Base-by-base conservation (phyloP, 1,284 basidiomycete genomes). In the Pseudozyma flocculosa region DNA sequence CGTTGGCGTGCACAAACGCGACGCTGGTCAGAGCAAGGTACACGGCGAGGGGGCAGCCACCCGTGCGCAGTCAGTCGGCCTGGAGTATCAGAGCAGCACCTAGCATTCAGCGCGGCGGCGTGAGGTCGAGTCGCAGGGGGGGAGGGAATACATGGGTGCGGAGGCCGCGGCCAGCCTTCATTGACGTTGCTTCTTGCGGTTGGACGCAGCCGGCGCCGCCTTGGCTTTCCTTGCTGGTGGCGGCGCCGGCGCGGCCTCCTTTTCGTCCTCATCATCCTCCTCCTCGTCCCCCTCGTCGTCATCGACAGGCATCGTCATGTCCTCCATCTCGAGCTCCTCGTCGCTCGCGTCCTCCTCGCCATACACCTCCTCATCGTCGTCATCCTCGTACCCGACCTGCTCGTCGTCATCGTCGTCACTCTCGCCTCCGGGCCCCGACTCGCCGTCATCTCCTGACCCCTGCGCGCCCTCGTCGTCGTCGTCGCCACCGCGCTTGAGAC, bases 401-500 rank as follows among this genome's bases (percentile, higher is more conserved):
- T 58, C 55, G 17, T 56, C 68, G 3, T 59, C 65, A 1, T 64
- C 68, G 0, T 60, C 68, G 14, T 67, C 73, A 4, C 26, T 30
- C 18, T 39, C 30, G 37, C 38, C 34, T 22, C 50, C 52, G 36
- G 50, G 39, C 0, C 43, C 50, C 17, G 48, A 49, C 5, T 63
- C 59, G 4, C 64, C 50, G n/a, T 62, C 63, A 19, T 52, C 34
- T 22, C 50, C 52, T 29, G 50, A 39, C 0, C 43, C 50, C 17
- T 50, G 49, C 5, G 61, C 59, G 4, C 64, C 50, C 13, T 62
- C 63, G 14, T 67, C 73, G 4, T 59, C 58, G 22, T 70, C 68
- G 4, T 54, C 59, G 21, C 43, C 81, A 21, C 48, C 50, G 32
- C 80, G 78, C 76, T 88, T 90, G 65, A 94, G 77, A 14, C 88